phyloP scores from a whole-genome alignment of 345 rosid species.

The Moringa oleifera region DNA sequence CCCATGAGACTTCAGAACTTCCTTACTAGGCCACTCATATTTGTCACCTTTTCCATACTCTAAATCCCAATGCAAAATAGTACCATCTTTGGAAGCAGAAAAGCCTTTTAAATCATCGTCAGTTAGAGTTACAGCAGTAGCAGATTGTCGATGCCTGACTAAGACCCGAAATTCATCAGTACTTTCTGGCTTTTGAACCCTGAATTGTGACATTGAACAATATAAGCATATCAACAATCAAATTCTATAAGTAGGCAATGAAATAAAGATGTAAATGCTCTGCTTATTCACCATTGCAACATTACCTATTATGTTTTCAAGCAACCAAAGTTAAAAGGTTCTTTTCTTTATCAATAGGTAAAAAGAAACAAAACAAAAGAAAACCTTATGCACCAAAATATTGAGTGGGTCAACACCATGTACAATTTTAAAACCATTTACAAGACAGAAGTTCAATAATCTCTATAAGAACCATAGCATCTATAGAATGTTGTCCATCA shows the following conservation, averaged over 20 bases:
- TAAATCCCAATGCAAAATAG: slow-evolving; percentile 84
- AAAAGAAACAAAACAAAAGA: too few relatives aligned
- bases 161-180: slow-evolving; percentile 40
- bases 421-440: too few relatives aligned
- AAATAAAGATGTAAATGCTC: neutral
- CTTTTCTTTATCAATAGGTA: too few relatives aligned
- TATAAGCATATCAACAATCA: slow-evolving; percentile 4
- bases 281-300: neutral
- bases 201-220: slow-evolving; percentile 22
- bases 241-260: neutral
- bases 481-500: too few relatives aligned
- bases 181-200: slow-evolving; percentile 65
- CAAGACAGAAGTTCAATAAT: too few relatives aligned
- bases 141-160: slow-evolving; percentile 74
- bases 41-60: slow-evolving; percentile 57
- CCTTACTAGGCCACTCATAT: slow-evolving; percentile 76
- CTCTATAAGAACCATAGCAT: too few relatives aligned
- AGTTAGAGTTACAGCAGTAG: slow-evolving; percentile 76
- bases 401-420: too few relatives aligned
- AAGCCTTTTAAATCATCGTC: slow-evolving; percentile 82
- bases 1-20: slow-evolving; percentile 64
- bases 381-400: too few relatives aligned
- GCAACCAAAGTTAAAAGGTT: neutral
- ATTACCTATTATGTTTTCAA: too few relatives aligned
- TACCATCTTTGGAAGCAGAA: slow-evolving; percentile 91